Evolutionary conservation across 805 yeast genomes (phyloP), one percentile per base, ranked within the genome.

Genomic region (Saitoella complicata): DNA sequence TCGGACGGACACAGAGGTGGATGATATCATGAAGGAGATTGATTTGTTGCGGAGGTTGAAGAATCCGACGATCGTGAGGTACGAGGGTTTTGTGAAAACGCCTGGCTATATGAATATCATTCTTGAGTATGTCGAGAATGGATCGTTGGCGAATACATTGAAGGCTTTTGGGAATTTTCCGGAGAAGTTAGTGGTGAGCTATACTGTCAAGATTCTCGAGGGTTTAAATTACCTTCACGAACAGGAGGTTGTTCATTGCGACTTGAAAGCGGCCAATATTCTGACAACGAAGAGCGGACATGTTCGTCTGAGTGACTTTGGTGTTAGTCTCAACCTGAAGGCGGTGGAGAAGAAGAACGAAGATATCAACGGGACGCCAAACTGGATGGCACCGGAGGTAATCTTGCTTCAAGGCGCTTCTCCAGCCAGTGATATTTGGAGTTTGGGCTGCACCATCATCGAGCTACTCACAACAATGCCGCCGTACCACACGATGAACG

Each of bases 351-450:
- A 69, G 48, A 72, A 79, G 51, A 74, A 73, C 45, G 83, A 95
- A 0, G 79, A 86, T 68, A 95, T 86, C 43, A 21, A 21, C 21
- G 97, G 97, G 1, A 86, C 96, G 0, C 95, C 96, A 9, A 84
- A 75, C 61, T 87, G 96, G 96, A 87, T 88, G 97, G 98, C 98
- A 0, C 98, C 98, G 0, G 98, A 91, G 59, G 81, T 88, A n/a
- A 80, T 91, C 39, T 58, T 67, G 5, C 58, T 70, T 55, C 54
- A 60, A 40, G 94, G 91, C 0, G 86, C 91, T 59, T 72, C 81
- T 56, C 81, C 78, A 49, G 82, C 80, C 55, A 94, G 85, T 1
- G 98, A 91, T 58, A 82, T 91, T 43, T 91, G 98, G 98, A 85
- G 95, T 0, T 65, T 86, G 21, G 98, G 98, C 0, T 87, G 91